Evolutionary conservation across 2,329 filamentous ascomycete genomes (phyloP), one percentile per base, ranked within the genome.

Genomic region (Fusarium oxysporum): DNA sequence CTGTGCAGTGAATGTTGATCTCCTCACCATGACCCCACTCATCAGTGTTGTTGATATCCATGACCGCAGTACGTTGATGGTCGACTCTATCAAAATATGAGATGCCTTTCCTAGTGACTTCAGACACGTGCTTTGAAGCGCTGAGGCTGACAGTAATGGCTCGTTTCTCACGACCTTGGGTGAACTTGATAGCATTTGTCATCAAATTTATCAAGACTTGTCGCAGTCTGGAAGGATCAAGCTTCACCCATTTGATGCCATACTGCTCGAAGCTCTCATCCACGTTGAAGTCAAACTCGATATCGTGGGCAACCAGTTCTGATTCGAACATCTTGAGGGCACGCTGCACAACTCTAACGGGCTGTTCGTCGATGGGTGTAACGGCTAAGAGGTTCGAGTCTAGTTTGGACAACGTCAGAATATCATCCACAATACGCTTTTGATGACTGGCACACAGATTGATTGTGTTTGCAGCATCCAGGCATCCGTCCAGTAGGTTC

Each of bases 401-500:
- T 19, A 94, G 85, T 77, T 94, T 92, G 37, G 89, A 91, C 23
- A 92, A 82, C 2, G 90, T 92, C 23, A 92, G 81, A 47, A 92
- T 88, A 72, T 92, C 90, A 76, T 92, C 90, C 21, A 92, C 90
- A 63, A 92, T 92, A 11, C 90, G 86, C 82, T 93, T 93, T 80
- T 95, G 92, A 81, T 94, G 93, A 77, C 91, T 93, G 57, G 92
- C 92, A 80, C 93, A 96, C 19, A 95, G 85, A 28, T 91, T 91
- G 78, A 96, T 95, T 2, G 93, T 95, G 74, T 93, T 92, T n/a
- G 93, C 91, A 11, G 93, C 92, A 79, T 95, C 92, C 25, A 94
- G 86, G 68, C 88, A 89, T 38, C 82, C 83, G 25, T 89, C 87
- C 28, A 91, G 73, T 12, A 89, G 79, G 7, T 80, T 80, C 28